These are phyloP conservation scores for Calonectria pteridis DNA, from an alignment of 2,329 filamentous ascomycete species.

Conservation along the genomic window DNA sequence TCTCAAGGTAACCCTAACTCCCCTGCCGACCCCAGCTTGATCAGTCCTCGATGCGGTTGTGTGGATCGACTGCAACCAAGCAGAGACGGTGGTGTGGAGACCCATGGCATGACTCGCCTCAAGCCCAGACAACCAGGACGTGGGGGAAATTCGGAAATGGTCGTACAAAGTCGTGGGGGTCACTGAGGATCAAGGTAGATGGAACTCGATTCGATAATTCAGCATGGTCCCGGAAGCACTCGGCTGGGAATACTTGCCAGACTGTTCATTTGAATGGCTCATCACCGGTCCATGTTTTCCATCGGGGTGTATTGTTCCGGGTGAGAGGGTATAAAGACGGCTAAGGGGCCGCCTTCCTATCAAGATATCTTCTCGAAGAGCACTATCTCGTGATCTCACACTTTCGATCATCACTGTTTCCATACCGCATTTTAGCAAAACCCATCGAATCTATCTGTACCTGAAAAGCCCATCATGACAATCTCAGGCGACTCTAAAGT, in stretches of 20 bases:
- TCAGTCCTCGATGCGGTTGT: constrained; percentile 20
- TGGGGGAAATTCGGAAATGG: constrained; percentile 20
- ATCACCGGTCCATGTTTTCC: background rate
- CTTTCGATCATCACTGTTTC: background rate
- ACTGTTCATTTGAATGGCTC: background rate
- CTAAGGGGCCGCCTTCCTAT: background rate
- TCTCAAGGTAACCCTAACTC: background rate
- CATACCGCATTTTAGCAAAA: background rate
- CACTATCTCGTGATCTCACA: background rate
- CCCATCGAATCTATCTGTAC: background rate
- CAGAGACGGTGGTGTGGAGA: constrained; percentile 23
- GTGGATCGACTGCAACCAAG: constrained; percentile 26
- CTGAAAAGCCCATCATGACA: constrained; percentile 14
- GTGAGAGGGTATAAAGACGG: constrained; percentile 5
- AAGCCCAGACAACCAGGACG: constrained; percentile 8
- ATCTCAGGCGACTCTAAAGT: constrained; percentile 15
- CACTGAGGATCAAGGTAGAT: background rate
- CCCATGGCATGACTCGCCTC: constrained; percentile 17
- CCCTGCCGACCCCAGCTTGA: constrained; percentile 21
- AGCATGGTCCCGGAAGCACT: background rate
- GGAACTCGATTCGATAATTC: background rate
- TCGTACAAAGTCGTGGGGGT: constrained; percentile 28
- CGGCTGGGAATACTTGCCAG: constrained; percentile 3
- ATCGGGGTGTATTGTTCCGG: background rate
- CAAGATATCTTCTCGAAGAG: background rate